phyloP scores from a whole-genome alignment of 2,329 filamentous ascomycete genomes.

The Talaromyces piceae region DNA sequence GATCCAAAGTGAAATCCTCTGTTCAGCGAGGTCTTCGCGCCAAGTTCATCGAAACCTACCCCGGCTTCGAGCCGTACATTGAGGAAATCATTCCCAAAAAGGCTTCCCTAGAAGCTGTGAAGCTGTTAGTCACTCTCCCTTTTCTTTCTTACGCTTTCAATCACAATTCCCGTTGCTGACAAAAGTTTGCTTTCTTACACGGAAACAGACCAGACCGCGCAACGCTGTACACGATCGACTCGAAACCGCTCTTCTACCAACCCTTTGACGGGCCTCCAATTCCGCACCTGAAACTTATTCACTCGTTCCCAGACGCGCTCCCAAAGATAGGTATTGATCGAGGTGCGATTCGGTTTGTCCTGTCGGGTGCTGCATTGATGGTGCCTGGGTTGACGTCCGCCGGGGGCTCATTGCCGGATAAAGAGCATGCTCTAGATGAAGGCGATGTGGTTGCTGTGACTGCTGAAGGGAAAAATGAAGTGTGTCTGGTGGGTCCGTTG shows the following conservation, averaged over 20 bases:
- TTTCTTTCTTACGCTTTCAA: neutral
- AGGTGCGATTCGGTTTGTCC: conserved; percentile 92
- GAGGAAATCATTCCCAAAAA: conserved; percentile 96
- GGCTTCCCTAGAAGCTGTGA: conserved; percentile 78
- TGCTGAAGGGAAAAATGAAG: conserved; percentile 89
- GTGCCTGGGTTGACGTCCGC: conserved; percentile 81
- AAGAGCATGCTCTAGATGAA: conserved; percentile 58
- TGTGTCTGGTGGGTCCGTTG: conserved; percentile 78
- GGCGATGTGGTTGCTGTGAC: conserved; percentile 81
- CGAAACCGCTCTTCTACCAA: conserved; percentile 83
- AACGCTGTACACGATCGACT: conserved; percentile 76
- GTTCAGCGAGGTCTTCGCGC: conserved; percentile 80
- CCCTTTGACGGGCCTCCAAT: conserved; percentile 68
- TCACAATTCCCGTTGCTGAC: neutral
- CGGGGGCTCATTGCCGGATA: conserved; percentile 69
- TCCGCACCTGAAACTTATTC: conserved; percentile 81
- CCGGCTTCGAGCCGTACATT: conserved; percentile 76
- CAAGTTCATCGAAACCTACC: conserved; percentile 76
- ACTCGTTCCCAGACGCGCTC: conserved; percentile 80
- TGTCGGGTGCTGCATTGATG: conserved; percentile 92
- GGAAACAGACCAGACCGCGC: conserved; percentile 71
- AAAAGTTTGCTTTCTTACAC: neutral
- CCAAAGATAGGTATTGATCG: conserved; percentile 83
- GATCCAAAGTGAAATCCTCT: conserved; percentile 96
- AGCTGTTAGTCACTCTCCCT: conserved; percentile 51